Conservation (phyloP, 108 stramenopile genomes). For the Chaetoceros tenuissimus region DNA sequence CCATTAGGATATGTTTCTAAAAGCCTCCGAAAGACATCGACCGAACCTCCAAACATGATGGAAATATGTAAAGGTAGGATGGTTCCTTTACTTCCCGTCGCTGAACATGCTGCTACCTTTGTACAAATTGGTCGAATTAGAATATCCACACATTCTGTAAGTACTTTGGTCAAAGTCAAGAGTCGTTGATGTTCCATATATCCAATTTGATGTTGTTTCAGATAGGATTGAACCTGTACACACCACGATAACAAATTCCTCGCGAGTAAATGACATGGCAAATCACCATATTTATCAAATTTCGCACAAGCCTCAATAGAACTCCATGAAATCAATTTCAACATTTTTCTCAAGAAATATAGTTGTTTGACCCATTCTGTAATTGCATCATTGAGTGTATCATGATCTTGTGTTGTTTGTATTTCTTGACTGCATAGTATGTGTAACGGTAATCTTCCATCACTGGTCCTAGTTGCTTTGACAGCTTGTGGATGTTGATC, state of each 20-base stretch:
- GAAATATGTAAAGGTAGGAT: conserved; percentile 60
- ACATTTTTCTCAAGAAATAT: background rate
- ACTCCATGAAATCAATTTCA: conserved; percentile 4
- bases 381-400: background rate
- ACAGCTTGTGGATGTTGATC: background rate
- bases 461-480: background rate
- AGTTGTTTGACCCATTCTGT: background rate
- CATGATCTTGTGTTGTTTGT: background rate
- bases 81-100: conserved; percentile 30
- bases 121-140: conserved; percentile 29
- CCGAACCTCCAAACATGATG: conserved; percentile 34
- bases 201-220: conserved; percentile 2
- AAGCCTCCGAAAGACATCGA: conserved; percentile 17
- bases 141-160: conserved; percentile 37
- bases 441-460: background rate
- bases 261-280: conserved; percentile 46
- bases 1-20: conserved; percentile 38
- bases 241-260: conserved; percentile 44
- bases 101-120: conserved; percentile 18
- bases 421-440: background rate
- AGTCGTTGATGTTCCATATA: conserved; percentile 6
- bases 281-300: conserved; percentile 25
- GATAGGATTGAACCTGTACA: conserved; percentile 25
- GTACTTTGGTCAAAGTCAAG: conserved; percentile 28
- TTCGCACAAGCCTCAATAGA: conserved; percentile 16